Conservation (phyloP, 2,329 filamentous ascomycete species). For the Ceratocystis albifundus region DNA sequence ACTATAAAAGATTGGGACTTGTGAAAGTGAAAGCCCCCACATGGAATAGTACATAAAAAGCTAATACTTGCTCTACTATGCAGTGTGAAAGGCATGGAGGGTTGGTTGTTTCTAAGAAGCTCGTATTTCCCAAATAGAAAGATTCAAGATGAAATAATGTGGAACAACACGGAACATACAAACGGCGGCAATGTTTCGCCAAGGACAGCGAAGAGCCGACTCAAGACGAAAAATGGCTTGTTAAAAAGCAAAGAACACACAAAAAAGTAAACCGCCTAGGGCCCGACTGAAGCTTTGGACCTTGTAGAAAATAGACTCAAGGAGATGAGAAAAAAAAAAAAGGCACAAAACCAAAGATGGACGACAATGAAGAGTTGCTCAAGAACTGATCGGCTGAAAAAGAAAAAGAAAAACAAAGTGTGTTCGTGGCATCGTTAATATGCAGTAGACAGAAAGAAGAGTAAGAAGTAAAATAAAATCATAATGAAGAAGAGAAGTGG, state of each 20-base stretch:
- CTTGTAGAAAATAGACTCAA: neutral
- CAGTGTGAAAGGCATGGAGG: neutral
- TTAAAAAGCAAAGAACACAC: neutral
- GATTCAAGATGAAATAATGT: constrained; percentile 7
- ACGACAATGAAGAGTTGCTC: neutral
- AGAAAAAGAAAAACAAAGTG: neutral
- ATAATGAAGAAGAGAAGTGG: neutral
- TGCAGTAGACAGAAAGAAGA: neutral
- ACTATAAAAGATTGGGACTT: too few relatives aligned
- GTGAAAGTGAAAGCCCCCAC: too few relatives aligned
- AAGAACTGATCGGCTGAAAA: neutral
- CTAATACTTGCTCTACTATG: neutral
- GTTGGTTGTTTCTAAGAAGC: constrained; percentile 8
- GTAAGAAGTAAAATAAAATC: neutral
- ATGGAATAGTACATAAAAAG: too few relatives aligned
- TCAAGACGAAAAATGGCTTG: constrained; percentile 1
- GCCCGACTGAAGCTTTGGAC: neutral
- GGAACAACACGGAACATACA: neutral
- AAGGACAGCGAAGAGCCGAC: neutral
- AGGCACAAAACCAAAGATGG: neutral
- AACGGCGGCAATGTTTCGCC: constrained; percentile 5
- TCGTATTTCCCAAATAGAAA: constrained; percentile 11
- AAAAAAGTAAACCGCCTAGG: neutral
- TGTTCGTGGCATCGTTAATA: constrained; percentile 10
- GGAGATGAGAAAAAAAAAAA: neutral